Conservation (phyloP, 2,329 filamentous ascomycete species). For the Cladorrhinum sp. region DNA sequence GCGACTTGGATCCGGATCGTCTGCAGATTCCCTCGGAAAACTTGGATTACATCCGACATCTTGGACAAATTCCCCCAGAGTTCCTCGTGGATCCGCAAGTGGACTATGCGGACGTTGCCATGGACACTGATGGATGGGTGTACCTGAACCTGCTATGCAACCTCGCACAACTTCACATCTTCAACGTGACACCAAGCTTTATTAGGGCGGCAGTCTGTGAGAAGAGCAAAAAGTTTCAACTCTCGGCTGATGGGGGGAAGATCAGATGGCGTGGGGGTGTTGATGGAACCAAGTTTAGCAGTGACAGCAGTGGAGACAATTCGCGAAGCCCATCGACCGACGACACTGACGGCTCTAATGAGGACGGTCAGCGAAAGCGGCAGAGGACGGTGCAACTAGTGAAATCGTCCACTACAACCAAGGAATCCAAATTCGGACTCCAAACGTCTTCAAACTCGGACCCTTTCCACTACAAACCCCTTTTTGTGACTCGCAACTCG, state of each 20-base stretch:
- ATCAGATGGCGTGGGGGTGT: conserved; percentile 73
- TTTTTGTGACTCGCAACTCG: conserved; percentile 54
- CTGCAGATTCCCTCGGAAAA: conserved; percentile 73
- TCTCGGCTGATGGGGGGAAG: conserved; percentile 74
- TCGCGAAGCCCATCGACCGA: conserved; percentile 49
- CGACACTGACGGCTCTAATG: conserved; percentile 44
- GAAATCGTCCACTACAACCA: conserved; percentile 35
- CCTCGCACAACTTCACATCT: conserved; percentile 79
- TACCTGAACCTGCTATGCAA: conserved; percentile 78
- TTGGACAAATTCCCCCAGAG: conserved; percentile 63
- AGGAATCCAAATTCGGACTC: conserved; percentile 40
- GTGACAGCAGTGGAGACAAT: conserved; percentile 55
- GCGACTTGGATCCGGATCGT: conserved; percentile 76
- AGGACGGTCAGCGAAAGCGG: conserved; percentile 43
- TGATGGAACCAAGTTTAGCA: conserved; percentile 62
- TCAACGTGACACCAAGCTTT: conserved; percentile 77
- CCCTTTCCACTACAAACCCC: conserved; percentile 61
- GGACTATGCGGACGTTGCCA: conserved; percentile 45
- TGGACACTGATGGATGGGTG: conserved; percentile 72
- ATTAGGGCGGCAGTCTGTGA: conserved; percentile 68
- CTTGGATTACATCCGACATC: conserved; percentile 73
- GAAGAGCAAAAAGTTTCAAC: conserved; percentile 70
- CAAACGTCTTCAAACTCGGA: conserved; percentile 40
- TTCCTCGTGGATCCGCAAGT: conserved; percentile 43
- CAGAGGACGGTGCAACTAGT: conserved; percentile 38